Evolutionary conservation across 2,329 filamentous ascomycete species (phyloP).

Genomic region (Thermothelomyces thermophilus): DNA sequence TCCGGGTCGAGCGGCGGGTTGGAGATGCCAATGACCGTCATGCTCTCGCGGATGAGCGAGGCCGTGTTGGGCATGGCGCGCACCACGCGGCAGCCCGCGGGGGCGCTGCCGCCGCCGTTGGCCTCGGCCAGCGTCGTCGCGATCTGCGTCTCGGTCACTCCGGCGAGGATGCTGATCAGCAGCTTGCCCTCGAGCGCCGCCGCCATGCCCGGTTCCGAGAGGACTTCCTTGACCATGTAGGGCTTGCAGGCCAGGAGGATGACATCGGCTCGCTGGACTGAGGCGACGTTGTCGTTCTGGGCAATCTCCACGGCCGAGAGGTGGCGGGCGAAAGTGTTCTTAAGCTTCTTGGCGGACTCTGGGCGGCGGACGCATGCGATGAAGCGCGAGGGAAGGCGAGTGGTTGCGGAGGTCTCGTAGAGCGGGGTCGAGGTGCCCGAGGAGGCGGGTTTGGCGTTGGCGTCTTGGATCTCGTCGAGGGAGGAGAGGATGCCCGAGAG

Average conservation of each 20-base stretch:
- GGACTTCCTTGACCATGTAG: slow-evolving; percentile 61
- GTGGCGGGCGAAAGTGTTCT: slow-evolving; percentile 58
- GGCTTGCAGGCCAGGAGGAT: slow-evolving; percentile 78
- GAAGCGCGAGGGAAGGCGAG: slow-evolving; percentile 62
- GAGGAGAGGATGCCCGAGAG: slow-evolving; percentile 72
- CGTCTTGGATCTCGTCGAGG: slow-evolving; percentile 34
- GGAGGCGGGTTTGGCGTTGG: slow-evolving; percentile 39
- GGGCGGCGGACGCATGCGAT: slow-evolving; percentile 70
- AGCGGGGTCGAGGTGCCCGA: slow-evolving; percentile 39
- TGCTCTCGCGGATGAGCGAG: slow-evolving; percentile 68
- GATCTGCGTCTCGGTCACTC: slow-evolving; percentile 64
- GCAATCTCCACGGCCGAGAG: slow-evolving; percentile 57
- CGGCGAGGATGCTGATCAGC: slow-evolving; percentile 74
- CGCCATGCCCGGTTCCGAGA: slow-evolving; percentile 60
- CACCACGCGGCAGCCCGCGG: slow-evolving; percentile 53
- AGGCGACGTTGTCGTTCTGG: slow-evolving; percentile 63
- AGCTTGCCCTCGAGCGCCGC: slow-evolving; percentile 73
- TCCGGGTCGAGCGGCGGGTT: slow-evolving; percentile 50
- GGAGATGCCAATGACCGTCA: slow-evolving; percentile 69
- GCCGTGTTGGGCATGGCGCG: slow-evolving; percentile 83
- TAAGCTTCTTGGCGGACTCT: slow-evolving; percentile 64
- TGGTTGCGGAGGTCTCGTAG: slow-evolving; percentile 42
- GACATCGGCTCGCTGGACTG: slow-evolving; percentile 62
- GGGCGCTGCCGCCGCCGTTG: slow-evolving; percentile 37
- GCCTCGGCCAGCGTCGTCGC: slow-evolving; percentile 53